These are phyloP conservation scores for Tricholoma sp. DNA, from an alignment of 768 basidiomycete genomes.

Conservation along the genomic window DNA sequence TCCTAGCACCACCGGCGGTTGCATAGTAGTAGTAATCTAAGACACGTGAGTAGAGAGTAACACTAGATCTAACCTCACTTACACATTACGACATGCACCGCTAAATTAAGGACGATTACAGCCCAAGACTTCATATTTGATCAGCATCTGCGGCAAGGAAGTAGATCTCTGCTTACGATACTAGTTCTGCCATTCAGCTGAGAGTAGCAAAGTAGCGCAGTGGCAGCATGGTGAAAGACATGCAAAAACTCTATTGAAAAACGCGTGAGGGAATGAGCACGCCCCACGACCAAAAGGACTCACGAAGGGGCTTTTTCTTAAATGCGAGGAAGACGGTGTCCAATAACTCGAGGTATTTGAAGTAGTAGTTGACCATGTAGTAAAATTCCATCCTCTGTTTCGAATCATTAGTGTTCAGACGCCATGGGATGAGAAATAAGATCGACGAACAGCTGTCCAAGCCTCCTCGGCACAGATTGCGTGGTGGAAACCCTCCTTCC, in stretches of 20 bases:
- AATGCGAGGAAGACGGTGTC: slow-evolving; percentile 96
- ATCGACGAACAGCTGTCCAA: slow-evolving; percentile 78
- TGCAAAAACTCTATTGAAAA: slow-evolving; percentile 83
- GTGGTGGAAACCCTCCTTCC: slow-evolving; percentile 65
- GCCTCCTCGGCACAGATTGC: slow-evolving; percentile 72
- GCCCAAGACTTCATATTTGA: slow-evolving; percentile 77
- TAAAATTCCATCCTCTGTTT: slow-evolving; percentile 84
- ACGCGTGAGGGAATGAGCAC: slow-evolving; percentile 6
- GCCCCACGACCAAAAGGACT: slow-evolving; percentile 18
- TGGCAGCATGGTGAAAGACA: slow-evolving; percentile 99
- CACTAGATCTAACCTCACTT: slow-evolving; percentile 25
- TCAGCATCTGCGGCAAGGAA: slow-evolving; percentile 3
- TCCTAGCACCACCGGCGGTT: slow-evolving; percentile 92
- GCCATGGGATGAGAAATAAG: slow-evolving; percentile 3
- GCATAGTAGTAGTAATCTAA: slow-evolving; percentile 99
- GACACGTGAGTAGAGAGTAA: slow-evolving; percentile 1
- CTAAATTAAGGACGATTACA: slow-evolving; percentile 85
- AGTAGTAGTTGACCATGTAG: slow-evolving; percentile 99
- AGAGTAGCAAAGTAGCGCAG: slow-evolving; percentile 89
- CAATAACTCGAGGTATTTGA: slow-evolving; percentile 94
- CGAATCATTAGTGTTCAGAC: slow-evolving; percentile 1
- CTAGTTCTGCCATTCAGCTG: slow-evolving; percentile 94
- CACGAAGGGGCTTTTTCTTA: slow-evolving; percentile 97
- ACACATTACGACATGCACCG: slow-evolving; percentile 99
- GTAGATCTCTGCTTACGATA: slow-evolving; percentile 54